Evolutionary conservation across 345 rosid genomes (phyloP), one percentile per base, ranked within the genome.

Genomic region (Aegle marmelos): DNA sequence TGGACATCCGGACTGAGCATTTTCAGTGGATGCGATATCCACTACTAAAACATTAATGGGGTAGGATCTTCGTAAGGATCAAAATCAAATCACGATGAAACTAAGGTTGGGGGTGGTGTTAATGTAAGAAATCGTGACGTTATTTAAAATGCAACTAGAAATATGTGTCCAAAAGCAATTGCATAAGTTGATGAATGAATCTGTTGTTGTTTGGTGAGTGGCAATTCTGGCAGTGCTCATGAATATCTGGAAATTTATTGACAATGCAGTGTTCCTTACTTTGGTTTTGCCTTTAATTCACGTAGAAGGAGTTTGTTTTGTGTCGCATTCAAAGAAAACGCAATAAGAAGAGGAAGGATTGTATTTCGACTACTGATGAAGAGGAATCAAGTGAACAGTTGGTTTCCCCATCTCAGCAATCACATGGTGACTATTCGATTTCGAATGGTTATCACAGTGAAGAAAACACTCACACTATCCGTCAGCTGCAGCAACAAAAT

Each of bases 281-380:
- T 48, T 34, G 28, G 34, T 41, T 64, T 50, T 27, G 24, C n/a
- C 13, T 48, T 30, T 63, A 28, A 62, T 45, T 48, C 41, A 27
- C 64, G 62, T 1, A 75, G 78, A 64, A 48, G 70, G 50, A 75
- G 16, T 64, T 45, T 50, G 78, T 64, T 13, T 17, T 75, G 10
- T 54, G 58, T 31, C 70, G 70, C 31, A 4, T 75, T 6, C n/a
- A 2, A 31, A 75, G 19, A 13, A 75, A 60, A 27, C 16, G 33
- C 17, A 28, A 45, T 63, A 45, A 45, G 50, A 50, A 5, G 22
- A 45, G 50, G 50, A 63, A 75, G 41, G 31, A 6, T 31, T 11
- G 17, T 10, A 1, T 24, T 30, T n/a, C 25, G 22, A 63, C 31
- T 21, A 16, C 5, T 1, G 21, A 30, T 33, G 62, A 27, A 48